These are phyloP conservation scores for Aspergillus sp. DNA, from an alignment of 2,329 filamentous ascomycete genomes.

Conservation along the genomic window DNA sequence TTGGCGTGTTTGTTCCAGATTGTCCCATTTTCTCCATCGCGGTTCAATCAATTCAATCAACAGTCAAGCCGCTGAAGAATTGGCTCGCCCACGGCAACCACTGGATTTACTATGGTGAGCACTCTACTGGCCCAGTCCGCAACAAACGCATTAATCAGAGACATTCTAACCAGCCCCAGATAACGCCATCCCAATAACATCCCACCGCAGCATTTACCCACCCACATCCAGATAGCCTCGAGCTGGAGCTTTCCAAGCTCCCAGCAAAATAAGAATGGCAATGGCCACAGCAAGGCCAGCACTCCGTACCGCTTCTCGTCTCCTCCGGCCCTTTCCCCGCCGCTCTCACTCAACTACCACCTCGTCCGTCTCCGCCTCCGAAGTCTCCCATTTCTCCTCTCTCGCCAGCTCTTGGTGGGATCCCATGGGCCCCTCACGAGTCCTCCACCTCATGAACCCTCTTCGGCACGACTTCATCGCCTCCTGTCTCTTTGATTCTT, in stretches of 20 bases:
- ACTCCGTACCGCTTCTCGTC: slow-evolving; percentile 3
- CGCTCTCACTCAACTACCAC: slow-evolving; percentile 32
- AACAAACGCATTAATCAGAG: neutral
- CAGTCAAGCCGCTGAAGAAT: neutral
- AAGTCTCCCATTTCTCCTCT: slow-evolving; percentile 91
- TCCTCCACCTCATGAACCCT: slow-evolving; percentile 97
- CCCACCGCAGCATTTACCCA: neutral
- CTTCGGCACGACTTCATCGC: slow-evolving; percentile 90
- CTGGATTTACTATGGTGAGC: neutral
- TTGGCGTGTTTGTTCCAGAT: slow-evolving; percentile 19
- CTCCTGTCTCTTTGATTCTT: slow-evolving; percentile 57
- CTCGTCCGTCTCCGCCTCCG: slow-evolving; percentile 79
- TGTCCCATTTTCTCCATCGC: neutral
- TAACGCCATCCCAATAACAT: neutral
- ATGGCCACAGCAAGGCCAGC: slow-evolving; percentile 13
- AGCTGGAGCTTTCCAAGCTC: neutral
- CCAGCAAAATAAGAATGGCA: slow-evolving; percentile 1
- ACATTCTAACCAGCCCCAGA: neutral
- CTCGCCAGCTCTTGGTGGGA: slow-evolving; percentile 98
- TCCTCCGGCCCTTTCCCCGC: slow-evolving; percentile 1
- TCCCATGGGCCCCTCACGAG: slow-evolving; percentile 83
- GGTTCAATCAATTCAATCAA: slow-evolving; percentile 10
- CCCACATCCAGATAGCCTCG: neutral
- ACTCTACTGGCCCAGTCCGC: neutral
- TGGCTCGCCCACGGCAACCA: neutral